These are phyloP conservation scores for Westerdykella ornata DNA, from an alignment of 2,329 filamentous ascomycete species.

Conservation along the genomic window DNA sequence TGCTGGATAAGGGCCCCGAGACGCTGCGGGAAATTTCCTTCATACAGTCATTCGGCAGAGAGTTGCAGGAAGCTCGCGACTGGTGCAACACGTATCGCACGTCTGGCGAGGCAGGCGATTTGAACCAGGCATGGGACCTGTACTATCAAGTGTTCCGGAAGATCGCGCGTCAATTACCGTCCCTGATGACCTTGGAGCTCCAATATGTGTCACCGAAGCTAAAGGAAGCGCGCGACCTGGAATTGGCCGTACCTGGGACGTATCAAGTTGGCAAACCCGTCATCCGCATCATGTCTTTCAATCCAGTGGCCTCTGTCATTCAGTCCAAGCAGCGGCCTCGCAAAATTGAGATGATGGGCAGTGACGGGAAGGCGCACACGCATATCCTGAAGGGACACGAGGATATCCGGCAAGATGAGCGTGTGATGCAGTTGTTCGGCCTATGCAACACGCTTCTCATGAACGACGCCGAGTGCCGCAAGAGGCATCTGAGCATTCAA, in stretches of 20 bases:
- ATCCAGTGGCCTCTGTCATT: slow-evolving; percentile 83
- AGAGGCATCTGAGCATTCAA: slow-evolving; percentile 93
- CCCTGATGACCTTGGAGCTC: slow-evolving; percentile 85
- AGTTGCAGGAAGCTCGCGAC: slow-evolving; percentile 88
- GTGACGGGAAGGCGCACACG: slow-evolving; percentile 78
- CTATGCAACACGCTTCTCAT: slow-evolving; percentile 92
- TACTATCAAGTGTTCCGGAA: slow-evolving; percentile 98
- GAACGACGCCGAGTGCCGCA: slow-evolving; percentile 93
- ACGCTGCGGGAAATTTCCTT: slow-evolving; percentile 96
- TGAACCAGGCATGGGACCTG: slow-evolving; percentile 97
- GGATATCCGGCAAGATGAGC: slow-evolving; percentile 96
- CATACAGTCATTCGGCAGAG: slow-evolving; percentile 91
- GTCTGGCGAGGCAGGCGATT: slow-evolving; percentile 83
- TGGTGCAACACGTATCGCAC: slow-evolving; percentile 91
- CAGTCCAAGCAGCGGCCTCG: slow-evolving; percentile 94
- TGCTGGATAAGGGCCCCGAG: slow-evolving; percentile 83
- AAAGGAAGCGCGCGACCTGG: slow-evolving; percentile 74
- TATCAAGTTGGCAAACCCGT: slow-evolving; percentile 76
- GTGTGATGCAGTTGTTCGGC: slow-evolving; percentile 98
- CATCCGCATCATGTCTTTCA: slow-evolving; percentile 81
- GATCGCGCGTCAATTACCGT: slow-evolving; percentile 86
- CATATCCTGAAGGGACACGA: slow-evolving; percentile 98
- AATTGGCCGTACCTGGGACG: slow-evolving; percentile 91
- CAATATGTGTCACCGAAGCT: slow-evolving; percentile 96
- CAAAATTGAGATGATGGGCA: slow-evolving; percentile 80